phyloP scores from a whole-genome alignment of 257 asterid genomes.

The Leonotis leonurus region DNA sequence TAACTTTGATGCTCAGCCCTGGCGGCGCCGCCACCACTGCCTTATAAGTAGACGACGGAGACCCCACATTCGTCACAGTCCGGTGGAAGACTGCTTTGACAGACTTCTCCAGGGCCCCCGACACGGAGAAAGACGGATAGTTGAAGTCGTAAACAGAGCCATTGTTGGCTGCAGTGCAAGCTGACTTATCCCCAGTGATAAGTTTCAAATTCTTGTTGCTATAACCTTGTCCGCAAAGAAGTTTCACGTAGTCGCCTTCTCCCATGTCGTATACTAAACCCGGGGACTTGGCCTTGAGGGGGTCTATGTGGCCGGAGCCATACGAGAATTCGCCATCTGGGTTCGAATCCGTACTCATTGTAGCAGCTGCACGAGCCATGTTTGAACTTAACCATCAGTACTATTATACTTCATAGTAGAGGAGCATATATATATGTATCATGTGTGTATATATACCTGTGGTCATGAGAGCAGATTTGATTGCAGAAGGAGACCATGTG shows the following conservation, averaged over 20 bases:
- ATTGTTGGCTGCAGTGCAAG: conserved; percentile 33
- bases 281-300: conserved; percentile 44
- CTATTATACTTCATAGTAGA: no score
- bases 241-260: conserved; percentile 38
- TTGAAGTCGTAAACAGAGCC: conserved; percentile 45
- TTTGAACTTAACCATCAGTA: background rate
- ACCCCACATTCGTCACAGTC: conserved; percentile 54
- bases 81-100: conserved; percentile 21
- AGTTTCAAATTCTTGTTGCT: conserved; percentile 26
- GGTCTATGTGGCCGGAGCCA: conserved; percentile 66
- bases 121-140: conserved; percentile 44
- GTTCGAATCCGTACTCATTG: conserved; percentile 26
- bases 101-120: background rate
- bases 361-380: conserved; percentile 21
- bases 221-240: conserved; percentile 62
- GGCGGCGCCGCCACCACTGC: conserved; percentile 14
- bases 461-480: conserved; percentile 62
- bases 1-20: conserved; percentile 24
- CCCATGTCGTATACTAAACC: conserved; percentile 52
- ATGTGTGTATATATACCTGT: conserved; percentile 36
- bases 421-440: no score
- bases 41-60: conserved; percentile 37
- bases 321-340: conserved; percentile 49
- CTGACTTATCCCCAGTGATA: conserved; percentile 38
- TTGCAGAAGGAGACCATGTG: conserved; percentile 59